These are phyloP conservation scores for Stromatinia cepivora DNA, from an alignment of 2,329 filamentous ascomycete genomes.

Conservation along the genomic window DNA sequence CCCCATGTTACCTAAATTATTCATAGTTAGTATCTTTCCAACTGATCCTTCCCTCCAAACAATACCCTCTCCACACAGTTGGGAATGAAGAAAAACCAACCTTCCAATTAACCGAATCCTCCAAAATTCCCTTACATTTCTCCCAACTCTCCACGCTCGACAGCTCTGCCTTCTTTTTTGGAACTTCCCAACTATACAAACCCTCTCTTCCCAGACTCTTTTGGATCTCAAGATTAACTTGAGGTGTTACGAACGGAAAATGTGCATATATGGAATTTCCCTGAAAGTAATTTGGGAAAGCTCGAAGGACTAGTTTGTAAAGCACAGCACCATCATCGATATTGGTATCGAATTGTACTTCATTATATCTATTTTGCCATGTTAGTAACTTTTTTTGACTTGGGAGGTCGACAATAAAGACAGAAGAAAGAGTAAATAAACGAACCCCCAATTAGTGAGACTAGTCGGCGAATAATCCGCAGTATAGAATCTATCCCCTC, in stretches of 20 bases:
- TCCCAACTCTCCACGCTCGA: background rate
- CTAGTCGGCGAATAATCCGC: conserved; percentile 55
- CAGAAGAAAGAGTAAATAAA: background rate
- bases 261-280: conserved; percentile 77
- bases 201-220: conserved; percentile 51
- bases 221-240: conserved; percentile 69
- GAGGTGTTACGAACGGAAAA: conserved; percentile 58
- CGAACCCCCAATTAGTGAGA: conserved; percentile 78
- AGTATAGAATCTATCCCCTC: conserved; percentile 59
- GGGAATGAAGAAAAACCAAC: background rate
- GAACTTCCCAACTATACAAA: conserved; percentile 35
- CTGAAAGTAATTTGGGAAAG: conserved; percentile 76
- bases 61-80: background rate
- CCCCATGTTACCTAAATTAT: conserved; percentile 10
- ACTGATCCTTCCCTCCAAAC: background rate
- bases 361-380: conserved; percentile 11
- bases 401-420: background rate
- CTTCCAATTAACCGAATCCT: conserved; percentile 28
- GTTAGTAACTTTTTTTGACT: background rate
- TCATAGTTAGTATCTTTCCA: background rate
- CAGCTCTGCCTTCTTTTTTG: conserved; percentile 25
- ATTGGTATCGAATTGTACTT: conserved; percentile 40
- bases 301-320: conserved; percentile 76
- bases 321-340: conserved; percentile 77
- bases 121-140: conserved; percentile 25